Percentiles rank a stretch among this genome's conserved stretches.
Conservation (phyloP, 441 rosid genomes). For the Arabidopsis lyrata region DNA sequence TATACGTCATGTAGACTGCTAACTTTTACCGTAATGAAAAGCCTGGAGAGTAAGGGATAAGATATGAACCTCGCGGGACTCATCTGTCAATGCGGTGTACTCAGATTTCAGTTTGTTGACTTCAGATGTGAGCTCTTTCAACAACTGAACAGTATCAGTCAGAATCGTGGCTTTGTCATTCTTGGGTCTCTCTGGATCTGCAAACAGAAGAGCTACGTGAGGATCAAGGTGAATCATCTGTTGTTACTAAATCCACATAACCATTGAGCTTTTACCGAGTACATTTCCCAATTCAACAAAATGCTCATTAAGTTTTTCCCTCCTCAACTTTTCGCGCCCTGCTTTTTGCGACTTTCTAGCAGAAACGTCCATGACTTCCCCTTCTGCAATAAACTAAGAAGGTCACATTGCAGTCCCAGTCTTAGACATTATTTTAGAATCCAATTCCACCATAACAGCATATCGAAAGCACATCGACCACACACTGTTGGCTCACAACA, state of each 20-base stretch:
- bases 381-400: constrained; percentile 27
- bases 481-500: constrained; percentile 7
- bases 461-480: background rate
- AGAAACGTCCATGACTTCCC: constrained; percentile 53
- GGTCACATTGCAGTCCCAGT: background rate
- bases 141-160: constrained; percentile 74
- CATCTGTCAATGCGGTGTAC: constrained; percentile 68
- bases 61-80: constrained; percentile 76
- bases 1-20: constrained; percentile 13
- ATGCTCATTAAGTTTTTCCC: constrained; percentile 87
- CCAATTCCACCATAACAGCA: constrained; percentile 19
- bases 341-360: constrained; percentile 82
- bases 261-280: constrained; percentile 55
- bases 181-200: constrained; percentile 91
- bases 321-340: constrained; percentile 85
- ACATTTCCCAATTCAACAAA: constrained; percentile 74
- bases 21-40: background rate
- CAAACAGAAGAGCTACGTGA: constrained; percentile 27
- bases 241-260: background rate
- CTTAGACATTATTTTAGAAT: constrained; percentile 2
- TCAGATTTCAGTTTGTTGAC: constrained; percentile 80
- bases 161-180: constrained; percentile 89
- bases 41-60: constrained; percentile 15
- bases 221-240: background rate
- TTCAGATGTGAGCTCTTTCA: constrained; percentile 83